Evolutionary conservation across 495 filamentous ascomycete species (phyloP).

Genomic region (Clavariopsis aquatica): DNA sequence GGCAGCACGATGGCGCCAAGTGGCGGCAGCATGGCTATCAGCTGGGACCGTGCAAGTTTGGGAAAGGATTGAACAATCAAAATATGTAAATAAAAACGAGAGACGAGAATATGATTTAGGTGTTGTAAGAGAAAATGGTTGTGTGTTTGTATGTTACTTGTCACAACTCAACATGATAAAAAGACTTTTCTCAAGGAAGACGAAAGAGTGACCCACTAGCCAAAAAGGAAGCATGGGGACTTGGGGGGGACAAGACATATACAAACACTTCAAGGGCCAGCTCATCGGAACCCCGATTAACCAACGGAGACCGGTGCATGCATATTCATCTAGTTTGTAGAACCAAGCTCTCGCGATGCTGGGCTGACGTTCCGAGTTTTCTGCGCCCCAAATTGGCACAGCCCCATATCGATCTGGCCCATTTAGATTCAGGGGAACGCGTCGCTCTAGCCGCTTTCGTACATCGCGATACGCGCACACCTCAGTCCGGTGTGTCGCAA

Average conservation of each 20-base stretch:
- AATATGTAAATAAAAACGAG: not conserved
- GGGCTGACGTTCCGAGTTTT: conserved; percentile 17
- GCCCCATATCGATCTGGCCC: conserved; percentile 4
- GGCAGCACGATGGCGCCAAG: conserved; percentile 14
- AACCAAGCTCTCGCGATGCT: conserved; percentile 9
- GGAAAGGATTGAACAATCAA: not conserved
- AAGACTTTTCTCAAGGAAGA: too few relatives aligned
- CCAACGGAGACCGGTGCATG: conserved; percentile 3
- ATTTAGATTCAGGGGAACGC: not conserved
- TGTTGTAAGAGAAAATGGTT: not conserved
- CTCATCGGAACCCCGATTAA: not conserved
- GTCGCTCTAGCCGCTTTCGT: not conserved
- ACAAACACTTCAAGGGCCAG: not conserved
- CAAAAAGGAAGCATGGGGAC: not conserved
- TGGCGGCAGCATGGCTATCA: conserved; percentile 15
- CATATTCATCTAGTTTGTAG: conserved; percentile 10
- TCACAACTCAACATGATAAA: too few relatives aligned
- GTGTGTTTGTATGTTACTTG: too few relatives aligned
- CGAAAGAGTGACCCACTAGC: not conserved
- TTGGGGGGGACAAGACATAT: not conserved
- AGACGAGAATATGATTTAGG: not conserved
- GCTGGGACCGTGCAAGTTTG: not conserved
- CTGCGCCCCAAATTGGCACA: not conserved
- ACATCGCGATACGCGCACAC: not conserved
- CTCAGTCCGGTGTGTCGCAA: not conserved